Conservation (phyloP, 371 early-diverging fungal genomes). For the Syncephalastrum sp. region DNA sequence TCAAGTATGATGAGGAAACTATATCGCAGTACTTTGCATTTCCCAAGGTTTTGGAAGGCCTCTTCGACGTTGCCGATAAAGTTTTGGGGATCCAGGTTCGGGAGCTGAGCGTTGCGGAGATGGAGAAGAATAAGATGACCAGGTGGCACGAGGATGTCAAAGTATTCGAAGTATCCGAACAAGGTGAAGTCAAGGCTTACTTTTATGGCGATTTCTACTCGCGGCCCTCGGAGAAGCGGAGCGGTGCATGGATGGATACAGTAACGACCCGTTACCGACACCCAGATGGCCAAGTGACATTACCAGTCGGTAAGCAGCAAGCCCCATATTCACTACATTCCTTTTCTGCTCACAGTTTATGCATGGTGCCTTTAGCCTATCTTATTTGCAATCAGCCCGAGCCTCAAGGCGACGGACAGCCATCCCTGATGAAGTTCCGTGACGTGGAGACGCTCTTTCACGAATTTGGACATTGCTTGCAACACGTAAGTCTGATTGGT, state of each 20-base stretch:
- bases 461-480: constrained; percentile 71
- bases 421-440: constrained; percentile 63
- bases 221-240: constrained; percentile 63
- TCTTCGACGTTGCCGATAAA: constrained; percentile 60
- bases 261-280: constrained; percentile 61
- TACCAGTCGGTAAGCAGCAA: constrained; percentile 47
- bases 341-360: background rate
- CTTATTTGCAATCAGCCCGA: constrained; percentile 66
- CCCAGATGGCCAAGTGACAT: constrained; percentile 35
- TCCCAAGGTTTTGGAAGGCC: constrained; percentile 57
- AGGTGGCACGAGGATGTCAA: constrained; percentile 69
- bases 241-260: constrained; percentile 79
- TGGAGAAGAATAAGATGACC: constrained; percentile 36
- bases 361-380: constrained; percentile 39
- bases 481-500: constrained; percentile 41
- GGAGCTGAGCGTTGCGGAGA: constrained; percentile 39
- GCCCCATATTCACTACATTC: background rate
- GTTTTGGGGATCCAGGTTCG: constrained; percentile 59
- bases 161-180: constrained; percentile 60
- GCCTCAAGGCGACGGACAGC: constrained; percentile 48
- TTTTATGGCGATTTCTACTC: constrained; percentile 71
- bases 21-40: constrained; percentile 65
- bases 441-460: constrained; percentile 70
- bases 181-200: constrained; percentile 53
- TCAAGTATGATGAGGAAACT: constrained; percentile 63